Conservation (phyloP, 1,284 basidiomycete genomes). For the Phlebopus sp. region DNA sequence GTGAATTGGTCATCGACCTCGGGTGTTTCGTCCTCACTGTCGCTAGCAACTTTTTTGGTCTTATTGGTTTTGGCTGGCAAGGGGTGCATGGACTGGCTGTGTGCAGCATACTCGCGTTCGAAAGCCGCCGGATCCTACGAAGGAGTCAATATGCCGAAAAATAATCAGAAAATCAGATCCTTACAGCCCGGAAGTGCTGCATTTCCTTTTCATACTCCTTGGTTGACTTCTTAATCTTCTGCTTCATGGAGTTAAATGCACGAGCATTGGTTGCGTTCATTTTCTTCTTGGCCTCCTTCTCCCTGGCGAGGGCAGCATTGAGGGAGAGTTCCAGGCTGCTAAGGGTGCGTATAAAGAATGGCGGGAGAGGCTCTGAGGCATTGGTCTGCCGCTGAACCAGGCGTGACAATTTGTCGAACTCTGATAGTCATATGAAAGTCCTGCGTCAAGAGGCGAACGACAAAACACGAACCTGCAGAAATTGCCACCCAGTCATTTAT, state of each 20-base stretch:
- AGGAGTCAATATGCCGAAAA: slow-evolving; percentile 5
- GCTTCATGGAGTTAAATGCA: slow-evolving; percentile 94
- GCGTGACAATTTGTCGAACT: slow-evolving; percentile 94
- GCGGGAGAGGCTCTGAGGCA: slow-evolving; percentile 83
- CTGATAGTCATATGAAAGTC: slow-evolving; percentile 42
- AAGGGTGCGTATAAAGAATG: slow-evolving; percentile 83
- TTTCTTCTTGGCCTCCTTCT: slow-evolving; percentile 94
- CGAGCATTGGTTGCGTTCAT: slow-evolving; percentile 95
- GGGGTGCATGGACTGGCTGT: slow-evolving; percentile 49
- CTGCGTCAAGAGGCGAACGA: not conserved
- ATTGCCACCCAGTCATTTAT: slow-evolving; percentile 97
- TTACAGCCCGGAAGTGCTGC: slow-evolving; percentile 76
- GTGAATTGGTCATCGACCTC: slow-evolving; percentile 73
- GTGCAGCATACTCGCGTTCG: slow-evolving; percentile 68
- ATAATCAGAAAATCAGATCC: slow-evolving; percentile 19
- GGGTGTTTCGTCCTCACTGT: slow-evolving; percentile 44
- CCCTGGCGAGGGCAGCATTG: slow-evolving; percentile 73
- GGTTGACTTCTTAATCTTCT: slow-evolving; percentile 89
- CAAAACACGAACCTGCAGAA: slow-evolving; percentile 66
- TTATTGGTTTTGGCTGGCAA: slow-evolving; percentile 44
- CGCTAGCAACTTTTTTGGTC: slow-evolving; percentile 36
- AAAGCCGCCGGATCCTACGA: slow-evolving; percentile 85
- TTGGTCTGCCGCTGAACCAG: slow-evolving; percentile 90
- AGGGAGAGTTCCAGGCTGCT: slow-evolving; percentile 77
- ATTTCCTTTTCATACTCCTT: slow-evolving; percentile 90